These are phyloP conservation scores for Phtheirospermum japonicum DNA, from an alignment of 257 asterid genomes.

Conservation along the genomic window DNA sequence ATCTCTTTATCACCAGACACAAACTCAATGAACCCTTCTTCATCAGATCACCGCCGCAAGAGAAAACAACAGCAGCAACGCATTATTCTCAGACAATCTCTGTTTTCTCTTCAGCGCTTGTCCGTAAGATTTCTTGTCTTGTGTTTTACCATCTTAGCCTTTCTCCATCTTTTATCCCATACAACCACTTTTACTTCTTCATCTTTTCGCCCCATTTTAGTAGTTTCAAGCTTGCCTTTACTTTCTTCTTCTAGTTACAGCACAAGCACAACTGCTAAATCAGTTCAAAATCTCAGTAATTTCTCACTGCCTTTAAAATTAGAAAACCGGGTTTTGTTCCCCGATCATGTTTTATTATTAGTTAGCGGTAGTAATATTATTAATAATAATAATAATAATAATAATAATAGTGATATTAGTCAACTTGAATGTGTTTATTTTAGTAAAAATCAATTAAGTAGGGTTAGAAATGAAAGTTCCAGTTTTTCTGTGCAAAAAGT, in stretches of 20 bases:
- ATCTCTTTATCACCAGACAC: too few relatives aligned
- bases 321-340: slow-evolving; percentile 70
- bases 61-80: slow-evolving; percentile 42
- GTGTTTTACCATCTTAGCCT: slow-evolving; percentile 48
- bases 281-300: slow-evolving; percentile 41
- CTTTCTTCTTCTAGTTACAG: slow-evolving; percentile 45
- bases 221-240: slow-evolving; percentile 59
- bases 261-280: slow-evolving; percentile 26
- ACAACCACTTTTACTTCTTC: slow-evolving; percentile 48
- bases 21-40: slow-evolving; percentile 56
- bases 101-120: slow-evolving; percentile 28
- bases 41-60: slow-evolving; percentile 66
- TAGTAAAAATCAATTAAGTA: slow-evolving; percentile 18
- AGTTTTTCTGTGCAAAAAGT: slow-evolving; percentile 36
- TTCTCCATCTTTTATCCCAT: slow-evolving; percentile 49
- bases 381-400: too few relatives aligned
- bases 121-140: slow-evolving; percentile 65
- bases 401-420: slow-evolving; percentile 21
- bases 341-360: slow-evolving; percentile 73
- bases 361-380: slow-evolving; percentile 27
- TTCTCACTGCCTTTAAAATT: slow-evolving; percentile 36
- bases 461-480: slow-evolving; percentile 18
- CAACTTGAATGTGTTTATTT: slow-evolving; percentile 60
- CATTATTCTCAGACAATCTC: slow-evolving; percentile 37
- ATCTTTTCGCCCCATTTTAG: slow-evolving; percentile 63